Evolutionary conservation across 768 basidiomycete species (phyloP).

Genomic region (Xanthoconium stramineum): DNA sequence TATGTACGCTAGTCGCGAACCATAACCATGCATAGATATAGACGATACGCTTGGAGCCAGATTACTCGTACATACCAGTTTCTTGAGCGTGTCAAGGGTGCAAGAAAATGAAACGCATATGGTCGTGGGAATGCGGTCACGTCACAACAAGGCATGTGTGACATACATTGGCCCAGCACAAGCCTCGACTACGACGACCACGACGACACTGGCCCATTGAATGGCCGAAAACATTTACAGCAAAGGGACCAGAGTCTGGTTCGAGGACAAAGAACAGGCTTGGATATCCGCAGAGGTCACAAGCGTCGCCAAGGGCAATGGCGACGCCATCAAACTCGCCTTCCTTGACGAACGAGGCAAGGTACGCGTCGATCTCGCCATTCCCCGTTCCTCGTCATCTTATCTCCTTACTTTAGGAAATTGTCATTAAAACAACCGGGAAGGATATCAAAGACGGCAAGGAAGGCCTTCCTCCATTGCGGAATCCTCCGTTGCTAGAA

Average conservation of each 20-base stretch:
- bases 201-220: slow-evolving; percentile 43
- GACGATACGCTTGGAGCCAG: background rate
- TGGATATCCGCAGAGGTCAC: slow-evolving; percentile 91
- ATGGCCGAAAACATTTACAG: slow-evolving; percentile 93
- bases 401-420: slow-evolving; percentile 52
- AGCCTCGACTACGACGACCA: slow-evolving; percentile 20
- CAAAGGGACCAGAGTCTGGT: slow-evolving; percentile 89
- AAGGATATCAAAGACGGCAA: slow-evolving; percentile 79
- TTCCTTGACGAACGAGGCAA: slow-evolving; percentile 92
- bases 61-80: no score
- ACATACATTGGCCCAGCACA: background rate
- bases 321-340: slow-evolving; percentile 76
- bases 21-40: background rate
- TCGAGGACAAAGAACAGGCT: slow-evolving; percentile 90
- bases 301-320: slow-evolving; percentile 56
- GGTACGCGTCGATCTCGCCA: slow-evolving; percentile 42
- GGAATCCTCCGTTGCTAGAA: slow-evolving; percentile 95
- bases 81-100: no score
- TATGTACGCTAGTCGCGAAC: no score
- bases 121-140: slow-evolving; percentile 22
- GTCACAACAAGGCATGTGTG: slow-evolving; percentile 13
- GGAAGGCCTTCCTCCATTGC: slow-evolving; percentile 83
- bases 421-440: slow-evolving; percentile 70
- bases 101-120: slow-evolving; percentile 9
- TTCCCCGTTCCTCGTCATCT: background rate